A percentile compares a stretch with the other conserved stretches of the same genome.
These are phyloP conservation scores for Cyberlindnera veronae DNA, from an alignment of 805 yeast species.

Conservation along the genomic window DNA sequence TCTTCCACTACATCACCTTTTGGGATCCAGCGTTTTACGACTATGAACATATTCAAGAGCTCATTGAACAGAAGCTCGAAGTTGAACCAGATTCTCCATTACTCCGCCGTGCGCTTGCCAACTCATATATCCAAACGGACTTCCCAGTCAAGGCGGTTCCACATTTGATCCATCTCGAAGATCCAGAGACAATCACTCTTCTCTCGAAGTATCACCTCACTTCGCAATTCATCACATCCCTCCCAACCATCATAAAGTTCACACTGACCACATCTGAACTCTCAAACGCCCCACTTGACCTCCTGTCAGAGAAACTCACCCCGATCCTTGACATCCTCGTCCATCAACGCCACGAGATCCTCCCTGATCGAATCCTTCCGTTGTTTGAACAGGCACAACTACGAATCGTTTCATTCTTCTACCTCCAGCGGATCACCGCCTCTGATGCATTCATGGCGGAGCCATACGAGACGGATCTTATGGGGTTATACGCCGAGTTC, in stretches of 20 bases:
- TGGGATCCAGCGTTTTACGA: conserved; percentile 65
- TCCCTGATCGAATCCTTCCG: conserved; percentile 48
- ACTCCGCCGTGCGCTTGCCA: conserved; percentile 44
- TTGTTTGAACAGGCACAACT: conserved; percentile 40
- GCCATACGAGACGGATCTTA: conserved; percentile 63
- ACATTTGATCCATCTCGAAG: conserved; percentile 56
- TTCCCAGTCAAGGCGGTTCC: conserved; percentile 62
- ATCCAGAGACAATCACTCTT: conserved; percentile 51
- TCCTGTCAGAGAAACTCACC: conserved; percentile 29
- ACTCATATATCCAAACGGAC: conserved; percentile 52
- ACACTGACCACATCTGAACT: conserved; percentile 39
- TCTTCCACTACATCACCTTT: conserved; percentile 39
- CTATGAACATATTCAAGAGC: conserved; percentile 36
- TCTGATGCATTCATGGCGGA: conserved; percentile 53
- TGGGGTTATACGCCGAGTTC: conserved; percentile 61
- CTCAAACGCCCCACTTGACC: conserved; percentile 32
- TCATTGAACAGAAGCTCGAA: conserved; percentile 42
- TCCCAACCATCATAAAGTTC: conserved; percentile 50
- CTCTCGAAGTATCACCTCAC: conserved; percentile 63
- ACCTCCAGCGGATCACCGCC: conserved; percentile 54
- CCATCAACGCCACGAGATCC: conserved; percentile 60
- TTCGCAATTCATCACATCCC: conserved; percentile 39
- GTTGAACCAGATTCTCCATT: conserved; percentile 24
- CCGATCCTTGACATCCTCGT: conserved; percentile 54
- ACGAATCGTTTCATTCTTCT: conserved; percentile 56